These are phyloP conservation scores for slime mould (Dictyostelium discoideum) DNA, from an alignment of 78 protist genomes.

Conservation along the genomic window DNA sequence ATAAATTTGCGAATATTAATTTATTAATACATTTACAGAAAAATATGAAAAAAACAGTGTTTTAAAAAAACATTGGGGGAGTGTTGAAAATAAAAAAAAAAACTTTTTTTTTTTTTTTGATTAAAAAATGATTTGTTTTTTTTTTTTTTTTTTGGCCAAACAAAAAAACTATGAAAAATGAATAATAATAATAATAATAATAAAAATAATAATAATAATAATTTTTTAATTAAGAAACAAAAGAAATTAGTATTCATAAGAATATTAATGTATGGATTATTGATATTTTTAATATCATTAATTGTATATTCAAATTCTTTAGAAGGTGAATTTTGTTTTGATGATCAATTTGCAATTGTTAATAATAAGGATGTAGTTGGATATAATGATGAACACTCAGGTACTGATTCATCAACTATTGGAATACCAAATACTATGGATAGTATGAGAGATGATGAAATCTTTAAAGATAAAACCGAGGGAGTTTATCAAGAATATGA, in stretches of 20 bases:
- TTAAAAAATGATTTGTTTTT: too few relatives aligned
- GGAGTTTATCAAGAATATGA: too few relatives aligned
- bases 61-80: too few relatives aligned
- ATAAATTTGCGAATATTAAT: too few relatives aligned
- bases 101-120: too few relatives aligned
- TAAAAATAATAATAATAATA: not conserved
- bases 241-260: constrained; percentile 14
- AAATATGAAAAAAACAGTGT: not conserved
- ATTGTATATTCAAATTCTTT: constrained; percentile 26
- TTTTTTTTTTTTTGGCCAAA: too few relatives aligned
- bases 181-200: not conserved
- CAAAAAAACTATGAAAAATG: not conserved
- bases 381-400: not conserved
- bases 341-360: constrained; percentile 9
- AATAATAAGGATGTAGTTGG: constrained; percentile 12
- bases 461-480: not conserved
- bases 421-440: not conserved
- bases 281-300: constrained; percentile 13
- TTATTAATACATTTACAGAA: too few relatives aligned
- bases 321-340: constrained; percentile 1
- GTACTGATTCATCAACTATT: not conserved
- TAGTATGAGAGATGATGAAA: not conserved
- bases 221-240: not conserved
- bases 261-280: not conserved
- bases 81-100: too few relatives aligned